Base-by-base conservation (phyloP, 768 basidiomycete genomes). In the Hericium rajendrae region DNA sequence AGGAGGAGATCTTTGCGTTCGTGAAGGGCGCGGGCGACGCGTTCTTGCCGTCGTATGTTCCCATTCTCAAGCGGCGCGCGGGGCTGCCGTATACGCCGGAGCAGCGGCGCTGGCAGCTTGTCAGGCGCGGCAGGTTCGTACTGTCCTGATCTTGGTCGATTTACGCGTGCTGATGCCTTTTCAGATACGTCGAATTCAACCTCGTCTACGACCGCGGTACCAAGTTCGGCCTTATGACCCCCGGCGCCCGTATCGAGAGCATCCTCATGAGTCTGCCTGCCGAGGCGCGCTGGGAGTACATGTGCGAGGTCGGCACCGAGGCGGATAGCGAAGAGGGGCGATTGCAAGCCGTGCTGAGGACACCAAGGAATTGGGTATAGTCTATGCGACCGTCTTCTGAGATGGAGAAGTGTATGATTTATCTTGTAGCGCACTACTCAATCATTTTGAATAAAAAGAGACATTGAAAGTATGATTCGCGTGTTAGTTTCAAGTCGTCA, bases 21-120 rank as follows among this genome's bases (percentile, higher is more conserved):
- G 73, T 97, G 52, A 75, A 81, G 61, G 70, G 79, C 20, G 77
- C 88, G 40, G 90, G 90, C 2, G 76, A 87, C 62, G 81, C 91
- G 2, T 97, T 98, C 71, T 65, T 94, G 20, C 92, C 91, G 6
- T 88, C 92, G 4, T 98, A 97, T 69, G 63, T 97, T 48, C 95
- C 97, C 18, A 88, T 98, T 67, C 76, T 99, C 46, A 64, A 78
- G 56, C 74, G 74, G 38, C 79, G 89, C 11, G 75, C 77, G 54
- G 58, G 67, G 10, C 79, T 78, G 51, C 79, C 83, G 24, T 82
- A 74, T 62, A 81, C 82, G 4, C 84, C 86, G 3, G 72, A 77
- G 32, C 76, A 91, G 60, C 81, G 93, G 51, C 78, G 94, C 52
- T 99, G 97, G 97, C 95, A 98, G 70, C 81, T 95, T 55, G 65